These are phyloP conservation scores for Venturia nashicola DNA, from an alignment of 2,329 filamentous ascomycete species.

Conservation along the genomic window DNA sequence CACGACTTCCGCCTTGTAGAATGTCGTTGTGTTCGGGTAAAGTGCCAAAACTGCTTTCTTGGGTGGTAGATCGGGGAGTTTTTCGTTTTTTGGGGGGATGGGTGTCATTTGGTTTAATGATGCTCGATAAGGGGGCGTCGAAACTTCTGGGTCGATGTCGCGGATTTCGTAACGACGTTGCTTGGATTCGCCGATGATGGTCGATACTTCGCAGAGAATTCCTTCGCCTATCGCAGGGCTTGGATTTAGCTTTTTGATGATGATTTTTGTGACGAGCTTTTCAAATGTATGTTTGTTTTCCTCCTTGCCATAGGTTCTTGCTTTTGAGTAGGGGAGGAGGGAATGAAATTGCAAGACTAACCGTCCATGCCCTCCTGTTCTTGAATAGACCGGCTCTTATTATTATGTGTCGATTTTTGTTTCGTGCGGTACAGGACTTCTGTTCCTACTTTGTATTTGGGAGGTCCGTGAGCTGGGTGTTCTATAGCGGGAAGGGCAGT, in stretches of 20 bases:
- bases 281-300: background rate
- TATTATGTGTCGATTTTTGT: constrained; percentile 10
- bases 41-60: constrained; percentile 35
- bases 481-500: background rate
- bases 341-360: background rate
- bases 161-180: constrained; percentile 40
- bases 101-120: constrained; percentile 32
- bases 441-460: constrained; percentile 23
- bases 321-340: background rate
- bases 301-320: background rate
- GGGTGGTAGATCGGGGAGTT: constrained; percentile 28
- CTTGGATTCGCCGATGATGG: constrained; percentile 40
- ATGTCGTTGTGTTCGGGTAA: constrained; percentile 41
- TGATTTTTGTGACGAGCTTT: background rate
- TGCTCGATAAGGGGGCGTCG: constrained; percentile 29
- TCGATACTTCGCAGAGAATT: constrained; percentile 37
- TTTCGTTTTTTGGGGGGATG: constrained; percentile 32
- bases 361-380: background rate
- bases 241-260: background rate
- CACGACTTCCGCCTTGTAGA: constrained; percentile 39
- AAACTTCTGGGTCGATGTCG: constrained; percentile 32
- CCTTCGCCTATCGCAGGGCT: constrained; percentile 29
- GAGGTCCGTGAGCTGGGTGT: background rate
- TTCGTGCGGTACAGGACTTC: constrained; percentile 39
- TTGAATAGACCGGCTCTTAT: constrained; percentile 11